These are phyloP conservation scores for Avena atlantica DNA, from an alignment of 176 grass and related monocot species.

Conservation along the genomic window DNA sequence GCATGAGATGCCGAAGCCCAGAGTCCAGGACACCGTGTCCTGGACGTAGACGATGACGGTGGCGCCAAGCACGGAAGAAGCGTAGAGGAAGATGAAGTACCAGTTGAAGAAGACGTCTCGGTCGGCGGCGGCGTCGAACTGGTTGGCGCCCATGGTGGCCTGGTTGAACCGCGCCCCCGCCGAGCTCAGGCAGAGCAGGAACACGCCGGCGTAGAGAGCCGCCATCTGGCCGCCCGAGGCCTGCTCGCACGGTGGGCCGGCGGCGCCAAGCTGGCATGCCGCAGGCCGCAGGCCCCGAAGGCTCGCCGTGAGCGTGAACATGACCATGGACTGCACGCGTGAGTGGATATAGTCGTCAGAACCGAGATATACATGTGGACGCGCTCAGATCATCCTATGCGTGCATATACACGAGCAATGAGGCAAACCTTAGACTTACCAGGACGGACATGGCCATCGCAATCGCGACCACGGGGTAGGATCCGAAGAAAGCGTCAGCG, in stretches of 20 bases:
- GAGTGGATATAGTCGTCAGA: neutral
- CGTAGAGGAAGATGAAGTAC: constrained; percentile 75
- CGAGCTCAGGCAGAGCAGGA: constrained; percentile 57
- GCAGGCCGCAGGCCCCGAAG: constrained; percentile 42
- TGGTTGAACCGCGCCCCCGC: constrained; percentile 73
- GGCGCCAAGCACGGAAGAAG: constrained; percentile 47
- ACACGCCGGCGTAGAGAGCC: constrained; percentile 52
- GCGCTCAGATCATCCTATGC: neutral
- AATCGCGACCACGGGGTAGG: constrained; percentile 61
- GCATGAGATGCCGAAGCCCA: constrained; percentile 53
- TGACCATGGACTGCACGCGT: constrained; percentile 48
- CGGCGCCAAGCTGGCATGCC: constrained; percentile 23
- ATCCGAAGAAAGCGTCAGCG: constrained; percentile 80
- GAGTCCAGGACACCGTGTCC: constrained; percentile 63
- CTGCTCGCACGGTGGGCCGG: constrained; percentile 28
- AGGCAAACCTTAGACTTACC: constrained; percentile 16
- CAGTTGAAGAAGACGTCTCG: constrained; percentile 78
- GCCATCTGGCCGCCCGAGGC: constrained; percentile 52
- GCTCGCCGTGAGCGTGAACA: constrained; percentile 71
- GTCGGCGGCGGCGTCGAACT: constrained; percentile 64
- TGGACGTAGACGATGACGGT: constrained; percentile 76
- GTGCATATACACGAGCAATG: neutral
- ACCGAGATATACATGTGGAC: neutral
- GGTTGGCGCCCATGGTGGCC: constrained; percentile 74
- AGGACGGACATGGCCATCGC: constrained; percentile 49